Evolutionary conservation across 1,139 yeast species (phyloP).

Genomic region (Kodamaea ohmeri): DNA sequence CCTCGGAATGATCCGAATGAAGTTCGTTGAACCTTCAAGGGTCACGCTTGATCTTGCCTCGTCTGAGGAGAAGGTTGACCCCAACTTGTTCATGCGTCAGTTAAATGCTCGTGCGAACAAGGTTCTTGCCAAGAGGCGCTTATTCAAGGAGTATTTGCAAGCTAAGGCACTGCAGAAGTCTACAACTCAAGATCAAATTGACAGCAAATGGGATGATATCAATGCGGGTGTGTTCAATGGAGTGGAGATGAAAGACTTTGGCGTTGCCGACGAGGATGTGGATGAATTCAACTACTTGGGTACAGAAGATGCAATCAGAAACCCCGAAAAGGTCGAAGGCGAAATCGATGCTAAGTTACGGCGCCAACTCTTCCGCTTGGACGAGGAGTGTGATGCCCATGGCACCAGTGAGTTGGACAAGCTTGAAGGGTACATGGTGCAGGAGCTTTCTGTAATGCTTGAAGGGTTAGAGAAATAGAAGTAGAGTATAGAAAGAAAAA

Average conservation of each 20-base stretch:
- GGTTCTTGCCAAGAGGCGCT: constrained; percentile 29
- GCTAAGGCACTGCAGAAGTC: constrained; percentile 18
- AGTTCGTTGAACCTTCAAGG: constrained; percentile 52
- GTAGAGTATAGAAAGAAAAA: too few species aligned
- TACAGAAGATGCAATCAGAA: constrained; percentile 23
- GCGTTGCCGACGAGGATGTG: constrained; percentile 56
- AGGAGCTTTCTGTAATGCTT: constrained; percentile 1
- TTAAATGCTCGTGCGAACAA: constrained; percentile 29
- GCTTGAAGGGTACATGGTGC: constrained; percentile 9
- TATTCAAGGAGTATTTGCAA: constrained; percentile 35
- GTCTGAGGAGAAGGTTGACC: constrained; percentile 19
- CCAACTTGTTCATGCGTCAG: constrained; percentile 29
- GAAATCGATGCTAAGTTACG: constrained; percentile 16
- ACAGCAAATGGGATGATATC: constrained; percentile 48
- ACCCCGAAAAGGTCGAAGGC: too few species aligned
- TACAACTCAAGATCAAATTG: constrained; percentile 33
- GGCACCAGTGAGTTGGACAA: constrained; percentile 20
- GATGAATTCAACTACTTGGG: constrained; percentile 48
- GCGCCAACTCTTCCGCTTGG: constrained; percentile 13
- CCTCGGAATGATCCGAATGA: constrained; percentile 55
- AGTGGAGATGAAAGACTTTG: constrained; percentile 47
- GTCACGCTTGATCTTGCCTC: constrained; percentile 40
- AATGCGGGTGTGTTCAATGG: constrained; percentile 45
- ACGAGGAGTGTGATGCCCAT: constrained; percentile 9
- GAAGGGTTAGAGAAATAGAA: not conserved